A percentile compares a stretch with the other conserved stretches of the same genome.
Evolutionary conservation across 1,284 basidiomycete genomes (phyloP).

Genomic region (Cerrena zonata): DNA sequence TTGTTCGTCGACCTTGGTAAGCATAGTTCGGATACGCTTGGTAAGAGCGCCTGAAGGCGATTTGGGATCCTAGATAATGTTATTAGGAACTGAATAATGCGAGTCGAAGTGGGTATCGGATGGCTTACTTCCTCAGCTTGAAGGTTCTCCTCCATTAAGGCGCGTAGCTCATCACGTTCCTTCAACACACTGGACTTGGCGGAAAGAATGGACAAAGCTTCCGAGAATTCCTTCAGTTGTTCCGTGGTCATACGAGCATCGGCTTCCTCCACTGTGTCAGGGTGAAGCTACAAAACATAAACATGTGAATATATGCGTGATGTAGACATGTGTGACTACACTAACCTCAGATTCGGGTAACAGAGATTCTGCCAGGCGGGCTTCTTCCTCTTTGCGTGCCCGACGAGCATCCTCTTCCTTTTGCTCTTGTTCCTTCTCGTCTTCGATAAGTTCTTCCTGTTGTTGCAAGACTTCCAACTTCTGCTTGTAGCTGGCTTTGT

Average conservation of each 20-base stretch:
- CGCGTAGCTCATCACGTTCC: conserved; percentile 86
- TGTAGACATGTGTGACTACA: too few relatives aligned
- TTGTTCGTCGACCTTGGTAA: conserved; percentile 92
- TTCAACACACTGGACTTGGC: conserved; percentile 96
- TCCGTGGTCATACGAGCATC: conserved; percentile 94
- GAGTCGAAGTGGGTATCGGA: background rate
- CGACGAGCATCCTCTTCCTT: conserved; percentile 90
- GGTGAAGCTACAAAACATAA: conserved; percentile 31
- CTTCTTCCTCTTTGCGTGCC: conserved; percentile 75
- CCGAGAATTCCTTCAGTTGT: conserved; percentile 89
- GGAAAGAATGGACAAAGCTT: conserved; percentile 86
- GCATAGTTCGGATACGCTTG: conserved; percentile 92
- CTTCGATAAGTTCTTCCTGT: conserved; percentile 98
- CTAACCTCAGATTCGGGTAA: conserved; percentile 75
- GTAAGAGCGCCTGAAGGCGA: conserved; percentile 78
- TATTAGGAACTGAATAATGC: background rate
- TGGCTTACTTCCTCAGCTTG: conserved; percentile 71
- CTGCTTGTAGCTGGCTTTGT: conserved; percentile 94
- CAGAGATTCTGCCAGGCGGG: conserved; percentile 67
- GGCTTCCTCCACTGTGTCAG: conserved; percentile 47
- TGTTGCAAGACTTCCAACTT: conserved; percentile 96
- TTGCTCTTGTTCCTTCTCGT: conserved; percentile 95
- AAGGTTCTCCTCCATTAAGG: conserved; percentile 88
- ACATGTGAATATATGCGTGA: background rate
- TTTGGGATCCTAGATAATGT: conserved; percentile 55